phyloP scores from a whole-genome alignment of 2,329 filamentous ascomycete species.

The Trichoderma atrobrunneum region DNA sequence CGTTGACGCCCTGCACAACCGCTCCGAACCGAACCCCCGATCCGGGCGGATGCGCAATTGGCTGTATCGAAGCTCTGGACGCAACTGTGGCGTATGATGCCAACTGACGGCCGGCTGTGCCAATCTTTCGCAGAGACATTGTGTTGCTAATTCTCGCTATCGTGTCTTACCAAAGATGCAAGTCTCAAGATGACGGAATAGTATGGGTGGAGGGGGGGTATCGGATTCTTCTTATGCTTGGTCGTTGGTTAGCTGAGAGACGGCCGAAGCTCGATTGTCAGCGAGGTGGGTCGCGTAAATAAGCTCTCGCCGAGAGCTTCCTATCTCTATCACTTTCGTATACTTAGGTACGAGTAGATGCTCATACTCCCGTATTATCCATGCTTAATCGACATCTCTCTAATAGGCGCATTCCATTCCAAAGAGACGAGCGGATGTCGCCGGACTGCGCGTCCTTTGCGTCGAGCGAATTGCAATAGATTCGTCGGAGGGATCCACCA shows the following conservation, averaged over 20 bases:
- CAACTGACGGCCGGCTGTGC: slow-evolving; percentile 3
- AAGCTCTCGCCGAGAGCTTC: not conserved
- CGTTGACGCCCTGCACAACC: slow-evolving; percentile 53
- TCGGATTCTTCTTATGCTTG: not conserved
- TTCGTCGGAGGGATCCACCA: not conserved
- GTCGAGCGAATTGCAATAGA: not conserved
- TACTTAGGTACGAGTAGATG: not conserved
- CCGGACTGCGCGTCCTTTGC: not conserved
- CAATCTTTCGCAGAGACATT: not conserved
- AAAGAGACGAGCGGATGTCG: not conserved
- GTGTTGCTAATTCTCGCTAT: not conserved
- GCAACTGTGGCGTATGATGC: slow-evolving; percentile 17
- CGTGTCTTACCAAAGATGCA: not conserved
- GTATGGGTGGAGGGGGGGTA: not conserved
- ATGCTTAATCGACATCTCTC: not conserved
- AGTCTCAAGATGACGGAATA: not conserved
- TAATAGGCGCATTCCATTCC: not conserved
- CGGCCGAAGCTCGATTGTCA: not conserved
- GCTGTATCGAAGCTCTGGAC: slow-evolving; percentile 15
- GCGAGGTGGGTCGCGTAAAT: slow-evolving; percentile 4
- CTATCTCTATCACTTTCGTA: not conserved
- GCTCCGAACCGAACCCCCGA: slow-evolving; percentile 59
- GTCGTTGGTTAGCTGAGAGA: not conserved
- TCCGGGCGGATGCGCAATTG: slow-evolving; percentile 21
- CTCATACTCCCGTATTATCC: not conserved